phyloP scores from a whole-genome alignment of 2,329 filamentous ascomycete species.

The Colletotrichum camelliae region DNA sequence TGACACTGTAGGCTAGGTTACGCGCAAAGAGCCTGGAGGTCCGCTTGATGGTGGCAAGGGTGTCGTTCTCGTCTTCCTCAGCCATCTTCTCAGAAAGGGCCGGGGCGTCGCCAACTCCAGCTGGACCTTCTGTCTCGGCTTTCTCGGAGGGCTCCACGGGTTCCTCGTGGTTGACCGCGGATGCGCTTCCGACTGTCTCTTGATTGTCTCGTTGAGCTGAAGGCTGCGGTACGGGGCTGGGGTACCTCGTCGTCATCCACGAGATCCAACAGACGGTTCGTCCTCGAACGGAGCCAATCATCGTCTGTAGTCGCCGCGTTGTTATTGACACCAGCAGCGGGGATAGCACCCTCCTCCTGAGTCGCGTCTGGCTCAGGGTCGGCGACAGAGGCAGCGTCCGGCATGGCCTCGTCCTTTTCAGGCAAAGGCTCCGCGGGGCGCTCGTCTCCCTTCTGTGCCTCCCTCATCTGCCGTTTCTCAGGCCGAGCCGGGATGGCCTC shows the following conservation, averaged over 20 bases:
- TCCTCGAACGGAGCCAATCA: conserved; percentile 91
- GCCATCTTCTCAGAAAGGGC: conserved; percentile 14
- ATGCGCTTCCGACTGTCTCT: conserved; percentile 1
- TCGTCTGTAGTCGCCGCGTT: conserved; percentile 67
- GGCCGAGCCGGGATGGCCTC: conserved; percentile 66
- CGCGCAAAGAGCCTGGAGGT: conserved; percentile 86
- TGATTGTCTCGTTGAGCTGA: conserved; percentile 24
- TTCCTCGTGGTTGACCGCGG: conserved; percentile 2
- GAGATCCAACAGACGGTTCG: conserved; percentile 84
- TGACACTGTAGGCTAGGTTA: conserved; percentile 83
- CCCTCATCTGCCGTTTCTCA: conserved; percentile 43
- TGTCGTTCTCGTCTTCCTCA: conserved; percentile 43
- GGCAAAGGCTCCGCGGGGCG: conserved; percentile 13
- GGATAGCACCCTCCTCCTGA: conserved; percentile 4
- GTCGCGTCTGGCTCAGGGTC: not conserved
- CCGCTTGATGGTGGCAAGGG: conserved; percentile 67
- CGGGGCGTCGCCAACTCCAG: conserved; percentile 24
- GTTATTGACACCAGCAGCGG: not conserved
- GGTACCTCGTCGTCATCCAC: conserved; percentile 72
- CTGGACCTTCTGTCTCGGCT: conserved; percentile 30
- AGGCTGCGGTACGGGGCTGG: conserved; percentile 28
- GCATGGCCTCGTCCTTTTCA: conserved; percentile 14
- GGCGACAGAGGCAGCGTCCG: not conserved
- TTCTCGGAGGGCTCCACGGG: conserved; percentile 22
- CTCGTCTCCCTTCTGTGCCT: conserved; percentile 14